Percentiles rank a stretch among this genome's conserved stretches.
phyloP scores from a whole-genome alignment of 306 rosid genomes.

The Trifolium fragiferum region DNA sequence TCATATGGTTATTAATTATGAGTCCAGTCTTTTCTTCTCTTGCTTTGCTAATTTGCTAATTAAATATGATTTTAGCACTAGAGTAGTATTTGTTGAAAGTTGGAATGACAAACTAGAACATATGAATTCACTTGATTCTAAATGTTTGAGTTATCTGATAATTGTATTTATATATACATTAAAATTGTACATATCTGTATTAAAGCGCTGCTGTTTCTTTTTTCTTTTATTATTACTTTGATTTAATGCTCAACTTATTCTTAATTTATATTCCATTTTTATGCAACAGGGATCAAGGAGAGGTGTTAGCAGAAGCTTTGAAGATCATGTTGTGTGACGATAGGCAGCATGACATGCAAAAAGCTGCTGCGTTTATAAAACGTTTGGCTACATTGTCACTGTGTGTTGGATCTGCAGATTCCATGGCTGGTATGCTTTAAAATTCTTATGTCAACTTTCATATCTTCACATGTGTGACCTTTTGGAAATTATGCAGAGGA shows the following conservation, averaged over 20 bases:
- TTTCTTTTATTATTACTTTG: background rate
- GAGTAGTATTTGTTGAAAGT: background rate
- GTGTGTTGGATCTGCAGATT: conserved; percentile 79
- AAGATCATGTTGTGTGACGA: conserved; percentile 94
- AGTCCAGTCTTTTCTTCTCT: conserved; percentile 5
- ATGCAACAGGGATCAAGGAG: conserved; percentile 82
- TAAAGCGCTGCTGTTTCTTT: background rate
- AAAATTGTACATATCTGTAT: background rate
- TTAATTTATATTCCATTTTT: conserved; percentile 31
- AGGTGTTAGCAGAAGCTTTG: conserved; percentile 88
- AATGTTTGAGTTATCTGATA: background rate
- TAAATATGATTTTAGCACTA: conserved; percentile 15
- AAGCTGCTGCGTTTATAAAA: conserved; percentile 94
- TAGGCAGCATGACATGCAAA: conserved; percentile 98
- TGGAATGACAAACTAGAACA: background rate
- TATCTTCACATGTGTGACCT: background rate
- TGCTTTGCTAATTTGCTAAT: conserved; percentile 23
- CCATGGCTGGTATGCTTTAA: conserved; percentile 80
- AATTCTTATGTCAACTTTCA: conserved; percentile 11
- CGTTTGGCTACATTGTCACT: conserved; percentile 81
- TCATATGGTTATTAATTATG: conserved; percentile 6
- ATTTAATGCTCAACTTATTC: conserved; percentile 10
- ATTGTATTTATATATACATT: background rate
- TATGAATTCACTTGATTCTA: conserved; percentile 1
- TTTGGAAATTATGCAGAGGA: background rate